Evolutionary conservation across 1,284 basidiomycete genomes (phyloP).

Genomic region (Tylopilus sp.): DNA sequence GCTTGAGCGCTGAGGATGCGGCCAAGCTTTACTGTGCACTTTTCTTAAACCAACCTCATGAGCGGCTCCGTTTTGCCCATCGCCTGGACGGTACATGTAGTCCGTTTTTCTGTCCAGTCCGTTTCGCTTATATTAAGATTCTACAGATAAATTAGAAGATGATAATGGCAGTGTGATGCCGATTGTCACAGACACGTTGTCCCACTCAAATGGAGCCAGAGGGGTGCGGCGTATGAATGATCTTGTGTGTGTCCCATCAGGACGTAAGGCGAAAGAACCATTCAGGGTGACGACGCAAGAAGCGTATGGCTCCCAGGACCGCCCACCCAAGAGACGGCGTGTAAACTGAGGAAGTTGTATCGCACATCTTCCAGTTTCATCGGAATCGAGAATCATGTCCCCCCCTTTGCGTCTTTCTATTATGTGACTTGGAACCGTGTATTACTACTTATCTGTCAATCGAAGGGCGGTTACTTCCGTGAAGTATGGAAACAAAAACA

Average conservation of each 20-base stretch:
- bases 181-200: background rate
- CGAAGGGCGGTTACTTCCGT: no score
- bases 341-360: no score
- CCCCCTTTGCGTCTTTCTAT: no score
- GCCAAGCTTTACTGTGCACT: slow-evolving; percentile 1
- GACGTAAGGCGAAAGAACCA: background rate
- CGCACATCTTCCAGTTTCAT: no score
- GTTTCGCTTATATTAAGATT: background rate
- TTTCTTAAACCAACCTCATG: background rate
- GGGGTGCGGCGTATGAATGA: background rate
- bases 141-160: no score
- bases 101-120: background rate
- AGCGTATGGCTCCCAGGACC: background rate
- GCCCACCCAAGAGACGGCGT: background rate
- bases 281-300: background rate
- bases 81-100: background rate
- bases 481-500: no score
- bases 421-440: no score
- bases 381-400: no score
- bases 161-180: background rate
- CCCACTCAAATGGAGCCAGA: background rate
- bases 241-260: background rate
- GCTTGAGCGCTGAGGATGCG: background rate
- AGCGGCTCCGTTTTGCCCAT: background rate
- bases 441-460: no score